phyloP scores from a whole-genome alignment of 1,139 yeast genomes.

The Blastobotrys niveus region DNA sequence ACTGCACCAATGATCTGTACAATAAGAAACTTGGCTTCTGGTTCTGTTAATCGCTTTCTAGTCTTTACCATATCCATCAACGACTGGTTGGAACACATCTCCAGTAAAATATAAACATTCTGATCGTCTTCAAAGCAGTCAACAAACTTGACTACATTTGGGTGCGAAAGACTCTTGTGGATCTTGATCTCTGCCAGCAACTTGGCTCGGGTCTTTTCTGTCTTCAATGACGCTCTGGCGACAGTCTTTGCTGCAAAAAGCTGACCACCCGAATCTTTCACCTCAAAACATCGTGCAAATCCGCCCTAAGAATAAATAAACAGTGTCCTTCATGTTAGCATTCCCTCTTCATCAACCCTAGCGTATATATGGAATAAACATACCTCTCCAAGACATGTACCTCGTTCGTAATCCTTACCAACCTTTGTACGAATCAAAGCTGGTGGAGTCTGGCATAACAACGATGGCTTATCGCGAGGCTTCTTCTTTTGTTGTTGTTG shows the following conservation, averaged over 20 bases:
- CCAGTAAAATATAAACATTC: constrained; percentile 86
- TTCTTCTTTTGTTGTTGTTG: constrained; percentile 25
- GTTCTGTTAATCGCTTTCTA: constrained; percentile 77
- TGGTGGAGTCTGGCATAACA: constrained; percentile 92
- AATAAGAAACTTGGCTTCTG: constrained; percentile 86
- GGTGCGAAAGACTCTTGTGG: constrained; percentile 84
- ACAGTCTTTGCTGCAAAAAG: constrained; percentile 96
- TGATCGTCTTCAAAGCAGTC: constrained; percentile 95
- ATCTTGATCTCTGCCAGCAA: constrained; percentile 85
- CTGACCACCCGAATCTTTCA: constrained; percentile 82
- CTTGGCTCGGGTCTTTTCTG: constrained; percentile 86
- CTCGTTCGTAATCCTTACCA: constrained; percentile 88
- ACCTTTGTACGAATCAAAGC: constrained; percentile 79
- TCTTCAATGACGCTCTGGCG: constrained; percentile 88
- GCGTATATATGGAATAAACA: constrained; percentile 13
- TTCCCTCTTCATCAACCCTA: neutral
- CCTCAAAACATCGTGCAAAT: constrained; percentile 96
- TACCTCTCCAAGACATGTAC: constrained; percentile 79
- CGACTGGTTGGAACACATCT: constrained; percentile 75
- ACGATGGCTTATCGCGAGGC: constrained; percentile 80
- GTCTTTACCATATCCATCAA: constrained; percentile 86
- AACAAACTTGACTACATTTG: constrained; percentile 82
- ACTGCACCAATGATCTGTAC: constrained; percentile 93
- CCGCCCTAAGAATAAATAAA: constrained; percentile 63
- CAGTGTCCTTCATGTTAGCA: too few species aligned